These are phyloP conservation scores for Xylariales sp. DNA, from an alignment of 2,329 filamentous ascomycete genomes.

Conservation along the genomic window DNA sequence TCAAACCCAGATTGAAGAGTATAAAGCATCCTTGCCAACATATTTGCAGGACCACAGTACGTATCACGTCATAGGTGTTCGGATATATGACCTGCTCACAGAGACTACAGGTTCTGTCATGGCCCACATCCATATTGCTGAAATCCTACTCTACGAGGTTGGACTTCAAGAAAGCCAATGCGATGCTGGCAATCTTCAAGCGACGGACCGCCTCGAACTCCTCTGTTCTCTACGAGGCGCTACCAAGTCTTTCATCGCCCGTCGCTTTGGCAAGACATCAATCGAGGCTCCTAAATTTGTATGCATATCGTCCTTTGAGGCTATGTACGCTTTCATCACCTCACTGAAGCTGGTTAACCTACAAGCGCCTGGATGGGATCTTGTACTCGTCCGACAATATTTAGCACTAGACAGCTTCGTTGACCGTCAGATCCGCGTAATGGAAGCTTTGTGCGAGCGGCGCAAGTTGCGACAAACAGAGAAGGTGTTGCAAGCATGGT, in stretches of 20 bases:
- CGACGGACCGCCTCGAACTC: slow-evolving; percentile 37
- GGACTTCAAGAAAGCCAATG: slow-evolving; percentile 36
- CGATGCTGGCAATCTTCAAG: slow-evolving; percentile 25
- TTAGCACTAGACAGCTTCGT: slow-evolving; percentile 29
- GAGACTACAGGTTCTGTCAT: slow-evolving; percentile 30
- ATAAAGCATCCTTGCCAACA: slow-evolving; percentile 31
- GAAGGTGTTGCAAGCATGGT: background rate
- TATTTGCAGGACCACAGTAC: slow-evolving; percentile 30
- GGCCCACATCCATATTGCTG: slow-evolving; percentile 39
- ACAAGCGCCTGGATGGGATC: slow-evolving; percentile 42
- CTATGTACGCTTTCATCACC: slow-evolving; percentile 41
- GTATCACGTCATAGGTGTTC: slow-evolving; percentile 8
- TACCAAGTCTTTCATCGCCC: slow-evolving; percentile 35
- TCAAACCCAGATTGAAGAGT: slow-evolving; percentile 37
- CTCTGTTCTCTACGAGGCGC: slow-evolving; percentile 41
- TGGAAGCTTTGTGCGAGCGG: slow-evolving; percentile 12
- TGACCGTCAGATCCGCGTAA: slow-evolving; percentile 24
- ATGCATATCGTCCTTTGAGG: slow-evolving; percentile 41
- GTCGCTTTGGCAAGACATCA: slow-evolving; percentile 17
- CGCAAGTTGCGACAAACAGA: background rate
- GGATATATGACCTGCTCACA: too few relatives aligned
- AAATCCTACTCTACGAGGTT: slow-evolving; percentile 43
- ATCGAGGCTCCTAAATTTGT: slow-evolving; percentile 34
- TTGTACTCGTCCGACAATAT: slow-evolving; percentile 29
- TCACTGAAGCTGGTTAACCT: slow-evolving; percentile 43